phyloP scores from a whole-genome alignment of 768 basidiomycete genomes.

The Kwoniella sp. region DNA sequence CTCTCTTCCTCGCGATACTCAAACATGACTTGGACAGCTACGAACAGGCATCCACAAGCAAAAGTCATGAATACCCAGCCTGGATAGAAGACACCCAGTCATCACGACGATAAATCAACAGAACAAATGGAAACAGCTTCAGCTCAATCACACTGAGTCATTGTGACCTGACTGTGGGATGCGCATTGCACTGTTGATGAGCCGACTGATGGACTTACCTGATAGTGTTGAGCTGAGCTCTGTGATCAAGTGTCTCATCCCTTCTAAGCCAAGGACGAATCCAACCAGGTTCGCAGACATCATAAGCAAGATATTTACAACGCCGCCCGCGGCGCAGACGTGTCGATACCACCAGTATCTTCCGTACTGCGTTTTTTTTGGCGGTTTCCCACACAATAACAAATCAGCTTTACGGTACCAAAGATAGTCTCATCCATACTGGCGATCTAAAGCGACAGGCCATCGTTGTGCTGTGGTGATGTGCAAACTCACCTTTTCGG shows the following conservation, averaged over 20 bases:
- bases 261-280: constrained; percentile 87
- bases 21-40: constrained; percentile 88
- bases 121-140: constrained; percentile 3
- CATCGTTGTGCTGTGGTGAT: too few relatives aligned
- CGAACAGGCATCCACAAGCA: constrained; percentile 69
- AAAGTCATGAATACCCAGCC: constrained; percentile 68
- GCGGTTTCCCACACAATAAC: too few relatives aligned
- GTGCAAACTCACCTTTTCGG: constrained; percentile 65
- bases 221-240: constrained; percentile 67
- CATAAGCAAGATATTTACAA: constrained; percentile 83
- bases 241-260: constrained; percentile 66
- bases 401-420: neutral
- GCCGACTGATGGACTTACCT: constrained; percentile 59
- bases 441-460: too few relatives aligned
- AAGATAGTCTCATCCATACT: too few relatives aligned
- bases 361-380: constrained; percentile 63
- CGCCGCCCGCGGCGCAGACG: constrained; percentile 76
- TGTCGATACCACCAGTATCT: constrained; percentile 78
- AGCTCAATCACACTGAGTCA: too few relatives aligned
- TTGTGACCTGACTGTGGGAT: too few relatives aligned
- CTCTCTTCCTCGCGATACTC: constrained; percentile 86
- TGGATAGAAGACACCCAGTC: constrained; percentile 41
- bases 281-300: constrained; percentile 90
- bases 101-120: neutral
- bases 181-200: too few relatives aligned